These are phyloP conservation scores for Coelastrella sp. DNA, from an alignment of 139 green algal species.

Conservation along the genomic window DNA sequence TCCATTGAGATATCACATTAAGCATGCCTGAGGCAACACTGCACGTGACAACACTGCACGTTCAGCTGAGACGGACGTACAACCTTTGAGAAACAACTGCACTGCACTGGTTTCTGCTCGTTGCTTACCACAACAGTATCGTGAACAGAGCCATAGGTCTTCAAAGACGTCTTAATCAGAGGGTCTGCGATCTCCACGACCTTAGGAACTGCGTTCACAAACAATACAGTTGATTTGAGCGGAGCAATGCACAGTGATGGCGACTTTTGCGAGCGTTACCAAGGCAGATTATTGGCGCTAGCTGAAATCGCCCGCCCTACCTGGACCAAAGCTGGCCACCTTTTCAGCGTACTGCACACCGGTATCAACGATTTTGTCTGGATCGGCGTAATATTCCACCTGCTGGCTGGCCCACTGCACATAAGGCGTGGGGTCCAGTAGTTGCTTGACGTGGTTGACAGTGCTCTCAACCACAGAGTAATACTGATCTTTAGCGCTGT, in stretches of 20 bases:
- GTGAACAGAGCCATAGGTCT: constrained; percentile 42
- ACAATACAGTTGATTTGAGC: neutral
- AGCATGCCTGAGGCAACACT: neutral
- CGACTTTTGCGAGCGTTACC: constrained; percentile 16
- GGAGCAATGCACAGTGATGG: neutral
- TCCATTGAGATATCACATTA: neutral
- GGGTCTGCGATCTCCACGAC: constrained; percentile 34
- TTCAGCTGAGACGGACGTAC: neutral
- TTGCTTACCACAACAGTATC: constrained; percentile 36
- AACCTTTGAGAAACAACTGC: neutral
- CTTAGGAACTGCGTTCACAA: constrained; percentile 15
- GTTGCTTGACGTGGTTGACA: constrained; percentile 25
- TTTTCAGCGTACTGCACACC: constrained; percentile 18
- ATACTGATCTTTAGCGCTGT: constrained; percentile 36
- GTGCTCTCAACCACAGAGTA: constrained; percentile 29
- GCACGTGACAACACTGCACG: neutral
- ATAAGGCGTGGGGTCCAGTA: constrained; percentile 44
- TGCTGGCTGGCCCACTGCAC: constrained; percentile 27
- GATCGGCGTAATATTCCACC: constrained; percentile 25
- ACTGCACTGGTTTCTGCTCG: too few species aligned
- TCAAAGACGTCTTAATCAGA: constrained; percentile 21
- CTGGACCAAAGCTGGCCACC: constrained; percentile 27
- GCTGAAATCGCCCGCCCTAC: neutral
- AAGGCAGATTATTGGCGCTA: neutral
- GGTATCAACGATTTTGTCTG: constrained; percentile 33